Conservation (phyloP, 352 stramenopile genomes). For the Phytopythium boreale region DNA sequence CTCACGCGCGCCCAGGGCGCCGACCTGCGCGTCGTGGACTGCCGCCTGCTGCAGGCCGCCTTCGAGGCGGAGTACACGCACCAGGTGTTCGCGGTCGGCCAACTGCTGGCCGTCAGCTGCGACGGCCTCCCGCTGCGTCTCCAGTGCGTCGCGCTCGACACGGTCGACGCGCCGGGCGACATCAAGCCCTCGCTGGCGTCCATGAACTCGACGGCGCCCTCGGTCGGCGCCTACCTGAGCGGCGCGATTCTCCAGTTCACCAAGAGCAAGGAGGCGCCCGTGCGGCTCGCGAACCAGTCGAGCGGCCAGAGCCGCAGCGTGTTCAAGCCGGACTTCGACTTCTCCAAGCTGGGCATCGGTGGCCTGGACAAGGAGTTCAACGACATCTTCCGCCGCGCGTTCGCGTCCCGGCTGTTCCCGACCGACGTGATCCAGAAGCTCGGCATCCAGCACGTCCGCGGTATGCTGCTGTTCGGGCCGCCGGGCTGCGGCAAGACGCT, state of each 20-base stretch:
- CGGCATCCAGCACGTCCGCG: slow-evolving; percentile 98
- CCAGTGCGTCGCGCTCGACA: slow-evolving; percentile 53
- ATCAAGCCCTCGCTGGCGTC: slow-evolving; percentile 18
- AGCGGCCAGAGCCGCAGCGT: slow-evolving; percentile 74
- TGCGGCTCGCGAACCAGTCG: slow-evolving; percentile 80
- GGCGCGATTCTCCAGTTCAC: slow-evolving; percentile 75
- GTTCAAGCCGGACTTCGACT: slow-evolving; percentile 98
- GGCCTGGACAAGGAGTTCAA: slow-evolving; percentile 99
- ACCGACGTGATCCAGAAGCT: slow-evolving; percentile 95
- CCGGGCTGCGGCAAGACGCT: slow-evolving; percentile 96
- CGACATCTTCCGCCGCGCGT: slow-evolving; percentile 99
- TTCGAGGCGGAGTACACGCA: slow-evolving; percentile 74
- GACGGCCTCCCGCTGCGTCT: slow-evolving; percentile 66
- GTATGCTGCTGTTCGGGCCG: slow-evolving; percentile 87
- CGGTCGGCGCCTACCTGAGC: slow-evolving; percentile 52
- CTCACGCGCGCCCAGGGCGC: slow-evolving; percentile 65
- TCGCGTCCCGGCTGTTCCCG: slow-evolving; percentile 97
- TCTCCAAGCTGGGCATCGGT: slow-evolving; percentile 98
- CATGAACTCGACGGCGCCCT: slow-evolving; percentile 32
- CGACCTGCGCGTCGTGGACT: slow-evolving; percentile 69
- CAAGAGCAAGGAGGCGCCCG: slow-evolving; percentile 70
- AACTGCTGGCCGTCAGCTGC: slow-evolving; percentile 64
- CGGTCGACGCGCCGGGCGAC: slow-evolving; percentile 38
- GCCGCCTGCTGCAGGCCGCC: slow-evolving; percentile 52
- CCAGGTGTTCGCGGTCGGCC: slow-evolving; percentile 71